A percentile compares a stretch with the other conserved stretches of the same genome.
phyloP scores from a whole-genome alignment of 1,284 basidiomycete genomes.

The Fomitopsis palustris region DNA sequence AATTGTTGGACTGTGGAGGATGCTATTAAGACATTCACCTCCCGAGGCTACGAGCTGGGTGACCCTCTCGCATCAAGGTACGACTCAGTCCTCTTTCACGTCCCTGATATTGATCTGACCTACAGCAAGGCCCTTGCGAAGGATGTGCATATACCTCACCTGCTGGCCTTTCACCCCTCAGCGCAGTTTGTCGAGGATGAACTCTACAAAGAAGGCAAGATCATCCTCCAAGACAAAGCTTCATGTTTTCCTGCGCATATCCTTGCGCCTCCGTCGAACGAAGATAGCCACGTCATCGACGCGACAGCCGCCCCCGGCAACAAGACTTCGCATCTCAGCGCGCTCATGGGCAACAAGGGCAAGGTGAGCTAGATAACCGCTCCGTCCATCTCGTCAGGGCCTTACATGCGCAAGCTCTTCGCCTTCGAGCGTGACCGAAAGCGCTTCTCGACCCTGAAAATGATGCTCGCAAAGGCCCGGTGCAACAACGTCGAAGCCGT shows the following conservation, averaged over 20 bases:
- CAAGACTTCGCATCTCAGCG: constrained; percentile 93
- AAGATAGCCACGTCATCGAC: constrained; percentile 73
- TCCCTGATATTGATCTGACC: neutral
- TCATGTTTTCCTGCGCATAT: constrained; percentile 94
- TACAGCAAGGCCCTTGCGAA: constrained; percentile 57
- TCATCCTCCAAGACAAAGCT: constrained; percentile 97
- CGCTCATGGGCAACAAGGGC: constrained; percentile 79
- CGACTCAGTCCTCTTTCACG: constrained; percentile 17
- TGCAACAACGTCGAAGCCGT: constrained; percentile 77
- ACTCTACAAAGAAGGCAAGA: constrained; percentile 68
- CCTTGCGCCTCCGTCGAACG: constrained; percentile 56
- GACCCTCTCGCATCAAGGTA: constrained; percentile 51
- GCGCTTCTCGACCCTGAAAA: constrained; percentile 77
- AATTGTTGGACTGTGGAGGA: constrained; percentile 61
- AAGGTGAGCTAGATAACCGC: constrained; percentile 46
- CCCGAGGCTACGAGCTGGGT: constrained; percentile 49
- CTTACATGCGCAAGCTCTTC: constrained; percentile 48
- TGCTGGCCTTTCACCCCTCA: constrained; percentile 75
- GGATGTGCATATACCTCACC: constrained; percentile 78
- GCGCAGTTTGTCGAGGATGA: constrained; percentile 58
- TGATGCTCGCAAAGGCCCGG: constrained; percentile 78
- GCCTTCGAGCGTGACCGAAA: constrained; percentile 85
- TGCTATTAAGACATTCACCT: constrained; percentile 51
- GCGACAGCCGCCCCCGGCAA: constrained; percentile 98
- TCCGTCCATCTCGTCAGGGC: neutral